phyloP scores from a whole-genome alignment of 225 moss, liverwort and hornwort genomes.

The Pseudoscleropodium purum region DNA sequence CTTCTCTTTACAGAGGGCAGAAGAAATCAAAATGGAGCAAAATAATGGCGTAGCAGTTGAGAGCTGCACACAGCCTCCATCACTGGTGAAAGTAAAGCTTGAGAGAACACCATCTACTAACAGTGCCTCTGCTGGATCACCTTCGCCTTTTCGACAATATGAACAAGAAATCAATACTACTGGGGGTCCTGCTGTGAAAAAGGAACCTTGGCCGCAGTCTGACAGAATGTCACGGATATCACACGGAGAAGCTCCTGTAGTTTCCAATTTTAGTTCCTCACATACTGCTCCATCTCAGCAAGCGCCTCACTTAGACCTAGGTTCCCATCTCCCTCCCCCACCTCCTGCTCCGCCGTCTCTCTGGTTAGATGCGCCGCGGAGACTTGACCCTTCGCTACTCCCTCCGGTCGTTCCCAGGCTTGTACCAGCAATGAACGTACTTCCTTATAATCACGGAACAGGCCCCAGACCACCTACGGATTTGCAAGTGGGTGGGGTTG shows the following conservation, averaged over 20 bases:
- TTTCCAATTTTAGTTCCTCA: constrained; percentile 11
- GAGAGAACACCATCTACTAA: constrained; percentile 21
- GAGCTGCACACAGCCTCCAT: constrained; percentile 21
- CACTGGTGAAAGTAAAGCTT: constrained; percentile 30
- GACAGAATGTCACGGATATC: constrained; percentile 15
- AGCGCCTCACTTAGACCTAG: constrained; percentile 2
- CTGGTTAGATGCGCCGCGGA: constrained; percentile 32
- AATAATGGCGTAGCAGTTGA: constrained; percentile 12
- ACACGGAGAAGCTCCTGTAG: constrained; percentile 11
- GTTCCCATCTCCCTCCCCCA: constrained; percentile 17
- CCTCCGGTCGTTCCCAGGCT: constrained; percentile 28
- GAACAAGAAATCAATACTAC: constrained; percentile 6
- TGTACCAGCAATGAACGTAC: constrained; percentile 25
- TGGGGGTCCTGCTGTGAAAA: constrained; percentile 16
- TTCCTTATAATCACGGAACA: constrained; percentile 25
- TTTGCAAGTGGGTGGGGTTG: constrained; percentile 40
- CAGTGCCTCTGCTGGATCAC: constrained; percentile 15
- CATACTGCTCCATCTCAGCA: constrained; percentile 10
- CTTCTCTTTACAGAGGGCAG: constrained; percentile 5
- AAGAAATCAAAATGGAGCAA: constrained; percentile 28
- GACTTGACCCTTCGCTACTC: constrained; percentile 34
- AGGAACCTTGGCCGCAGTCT: constrained; percentile 19
- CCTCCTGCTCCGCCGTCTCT: constrained; percentile 15
- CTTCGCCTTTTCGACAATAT: constrained; percentile 35
- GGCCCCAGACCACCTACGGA: constrained; percentile 49